These are phyloP conservation scores for Moesziomyces globuligerus DNA, from an alignment of 1,284 basidiomycete genomes.

Conservation along the genomic window DNA sequence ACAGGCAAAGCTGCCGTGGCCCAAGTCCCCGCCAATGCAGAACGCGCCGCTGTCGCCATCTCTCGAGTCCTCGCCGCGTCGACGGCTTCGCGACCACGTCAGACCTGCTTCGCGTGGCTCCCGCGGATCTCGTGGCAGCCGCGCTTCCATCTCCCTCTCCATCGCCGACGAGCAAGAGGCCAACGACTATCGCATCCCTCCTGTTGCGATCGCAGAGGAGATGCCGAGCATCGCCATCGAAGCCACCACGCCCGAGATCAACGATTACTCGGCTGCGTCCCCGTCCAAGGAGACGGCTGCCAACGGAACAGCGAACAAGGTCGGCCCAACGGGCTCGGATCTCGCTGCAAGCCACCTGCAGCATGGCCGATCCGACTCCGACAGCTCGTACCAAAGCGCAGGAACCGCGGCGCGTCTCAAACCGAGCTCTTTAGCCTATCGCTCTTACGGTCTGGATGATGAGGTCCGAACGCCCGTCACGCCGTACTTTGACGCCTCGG, in stretches of 20 bases:
- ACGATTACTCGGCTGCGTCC: neutral
- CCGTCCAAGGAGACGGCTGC: slow-evolving; percentile 7
- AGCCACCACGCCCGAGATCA: neutral
- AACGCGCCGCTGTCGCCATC: slow-evolving; percentile 20
- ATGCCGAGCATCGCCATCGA: slow-evolving; percentile 29
- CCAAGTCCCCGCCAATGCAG: slow-evolving; percentile 22
- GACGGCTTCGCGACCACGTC: slow-evolving; percentile 7
- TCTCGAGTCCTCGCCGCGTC: slow-evolving; percentile 23
- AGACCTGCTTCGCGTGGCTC: slow-evolving; percentile 27
- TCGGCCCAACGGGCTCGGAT: neutral
- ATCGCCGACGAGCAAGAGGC: slow-evolving; percentile 46
- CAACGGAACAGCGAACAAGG: neutral
- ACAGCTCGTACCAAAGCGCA: slow-evolving; percentile 42
- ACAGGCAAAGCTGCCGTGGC: slow-evolving; percentile 16
- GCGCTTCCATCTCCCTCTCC: slow-evolving; percentile 33
- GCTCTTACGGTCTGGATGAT: slow-evolving; percentile 37
- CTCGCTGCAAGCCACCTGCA: neutral
- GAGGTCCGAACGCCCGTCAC: slow-evolving; percentile 48
- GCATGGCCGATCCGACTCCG: slow-evolving; percentile 45
- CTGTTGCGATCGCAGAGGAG: slow-evolving; percentile 26
- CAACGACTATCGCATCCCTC: slow-evolving; percentile 14
- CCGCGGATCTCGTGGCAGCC: slow-evolving; percentile 21
- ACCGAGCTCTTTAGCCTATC: slow-evolving; percentile 1
- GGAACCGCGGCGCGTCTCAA: slow-evolving; percentile 14
- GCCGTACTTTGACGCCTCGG: slow-evolving; percentile 55